These are phyloP conservation scores for Stentor coeruleus DNA, from an alignment of 73 alveolate species.

Conservation along the genomic window DNA sequence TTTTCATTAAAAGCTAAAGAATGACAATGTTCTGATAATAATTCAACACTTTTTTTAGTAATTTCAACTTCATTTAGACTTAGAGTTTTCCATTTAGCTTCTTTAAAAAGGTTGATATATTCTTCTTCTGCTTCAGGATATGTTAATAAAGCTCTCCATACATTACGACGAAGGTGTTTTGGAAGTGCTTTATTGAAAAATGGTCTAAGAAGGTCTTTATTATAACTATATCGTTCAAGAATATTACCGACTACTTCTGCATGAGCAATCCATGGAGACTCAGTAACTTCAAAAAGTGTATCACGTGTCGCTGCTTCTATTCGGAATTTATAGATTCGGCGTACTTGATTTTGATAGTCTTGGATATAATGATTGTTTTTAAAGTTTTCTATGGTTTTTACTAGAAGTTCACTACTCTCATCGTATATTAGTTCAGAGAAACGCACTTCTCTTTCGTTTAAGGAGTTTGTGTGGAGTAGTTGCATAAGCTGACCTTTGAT, in stretches of 20 bases:
- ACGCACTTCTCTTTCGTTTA: conserved; percentile 13
- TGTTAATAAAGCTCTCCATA: conserved; percentile 9
- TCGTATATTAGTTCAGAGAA: conserved; percentile 1
- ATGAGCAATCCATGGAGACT: conserved; percentile 20
- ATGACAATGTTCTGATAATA: conserved; percentile 16
- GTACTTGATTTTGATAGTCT: conserved; percentile 18
- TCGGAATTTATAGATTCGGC: conserved; percentile 6
- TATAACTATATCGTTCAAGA: not conserved
- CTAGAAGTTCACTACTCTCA: not conserved
- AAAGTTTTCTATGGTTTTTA: not conserved
- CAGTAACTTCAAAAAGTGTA: conserved; percentile 8
- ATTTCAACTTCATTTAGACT: conserved; percentile 10
- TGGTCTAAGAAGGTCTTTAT: conserved; percentile 17
- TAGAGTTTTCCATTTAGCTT: conserved; percentile 3
- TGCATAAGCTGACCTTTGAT: not conserved
- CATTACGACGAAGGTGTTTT: not conserved
- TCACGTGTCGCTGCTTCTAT: conserved; percentile 1
- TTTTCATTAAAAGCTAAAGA: conserved; percentile 3
- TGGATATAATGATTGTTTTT: not conserved
- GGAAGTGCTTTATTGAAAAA: conserved; percentile 20
- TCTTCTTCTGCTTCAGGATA: conserved; percentile 25
- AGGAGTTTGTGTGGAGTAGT: not conserved
- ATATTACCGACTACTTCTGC: conserved; percentile 21
- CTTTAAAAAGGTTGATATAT: not conserved
- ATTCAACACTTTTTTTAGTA: conserved; percentile 17